Evolutionary conservation across 257 asterid genomes (phyloP), one percentile per base, ranked within the genome.

Genomic region (Oldenlandia corymbosa): DNA sequence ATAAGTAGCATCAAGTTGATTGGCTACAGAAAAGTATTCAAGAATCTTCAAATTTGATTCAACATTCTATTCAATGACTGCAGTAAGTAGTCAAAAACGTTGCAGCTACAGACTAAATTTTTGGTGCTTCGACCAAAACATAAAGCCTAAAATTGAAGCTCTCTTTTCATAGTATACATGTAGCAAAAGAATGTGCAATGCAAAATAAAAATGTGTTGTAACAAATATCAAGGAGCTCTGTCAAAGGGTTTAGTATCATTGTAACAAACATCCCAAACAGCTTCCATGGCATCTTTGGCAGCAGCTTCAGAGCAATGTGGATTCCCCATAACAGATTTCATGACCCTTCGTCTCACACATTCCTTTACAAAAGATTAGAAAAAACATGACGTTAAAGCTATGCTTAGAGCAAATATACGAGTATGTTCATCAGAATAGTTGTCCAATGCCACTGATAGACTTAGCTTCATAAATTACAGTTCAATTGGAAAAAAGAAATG

Each of bases 211-310:
- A 7, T 21, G n/a, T n/a, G n/a, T n/a, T n/a, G n/a, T n/a, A 24
- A 32, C 56, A 4, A 17, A 50, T 46, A 18, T 90, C 94, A 91
- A 58, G 89, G 90, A 74, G 88, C 95, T 71, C 91, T 75, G 36
- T 92, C 99, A 73, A 89, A 92, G 45, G 97, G 99, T 71, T 76
- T 75, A 13, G 97, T 87, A 56, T 92, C 97, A 47, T 89, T 87
- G 71, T 92, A 92, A 73, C 99, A 92, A 68, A 79, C 69, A 80
- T 92, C 91, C 97, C 99, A 92, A 71, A 92, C 94, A 68, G 91
- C 94, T 69, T 85, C 94, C 95, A 85, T 78, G 52, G 95, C 97
- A 65, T 89, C 95, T 78, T 83, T 92, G 18, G 94, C 82, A 43
- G 86, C 96, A 1, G 81, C 71, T 74, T 83, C 83, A 0, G 97